Base-by-base conservation (phyloP, 768 basidiomycete genomes). In the Gymnopilus dilepis region DNA sequence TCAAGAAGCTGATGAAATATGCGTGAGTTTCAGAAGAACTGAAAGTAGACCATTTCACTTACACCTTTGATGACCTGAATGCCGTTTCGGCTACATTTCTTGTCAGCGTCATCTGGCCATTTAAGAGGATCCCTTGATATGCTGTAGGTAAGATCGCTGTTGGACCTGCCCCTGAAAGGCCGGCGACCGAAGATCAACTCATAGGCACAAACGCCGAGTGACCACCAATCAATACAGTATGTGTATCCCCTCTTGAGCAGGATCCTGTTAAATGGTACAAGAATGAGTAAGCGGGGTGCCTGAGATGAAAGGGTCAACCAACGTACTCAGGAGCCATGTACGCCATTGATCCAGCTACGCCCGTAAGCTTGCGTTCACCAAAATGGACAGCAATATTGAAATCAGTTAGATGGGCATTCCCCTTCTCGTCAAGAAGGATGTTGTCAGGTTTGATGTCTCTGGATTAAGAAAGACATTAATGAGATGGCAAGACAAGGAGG, bases 361-460 rank as follows among this genome's bases (percentile, higher is more conserved):
- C 95, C 12, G 92, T 95, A 33, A 95, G 77, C 60, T 90, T 85
- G 58, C 92, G 84, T 59, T 97, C 95, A 4, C 90, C 87, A 72
- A 92, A 99, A 74, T 99, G 97, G 6, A 99, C 95, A 15, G 97
- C 97, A 60, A 99, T 99, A 74, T 99, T 99, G 77, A 99, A 97
- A 73, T 99, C 97, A 0, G 91, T 99, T 63, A 99, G 81, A 74
- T 99, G 97, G 6, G 96, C 96, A 69, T 99, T 95, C 1, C 97
- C 97, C 52, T 85, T 83, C 70, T 97, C 96, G 73, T 99, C 97
- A 17, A 99, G 86, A 17, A 99, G 87, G 65, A 99, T 95, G 74
- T 99, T 98, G 76, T 98, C 97, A 2, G 97, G 97, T 75, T 99
- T 99, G 69, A 99, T 78, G 74, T 99, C 97, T 24, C 96, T 97